Conservation (phyloP, 345 rosid genomes). For the Syzygium aromaticum region DNA sequence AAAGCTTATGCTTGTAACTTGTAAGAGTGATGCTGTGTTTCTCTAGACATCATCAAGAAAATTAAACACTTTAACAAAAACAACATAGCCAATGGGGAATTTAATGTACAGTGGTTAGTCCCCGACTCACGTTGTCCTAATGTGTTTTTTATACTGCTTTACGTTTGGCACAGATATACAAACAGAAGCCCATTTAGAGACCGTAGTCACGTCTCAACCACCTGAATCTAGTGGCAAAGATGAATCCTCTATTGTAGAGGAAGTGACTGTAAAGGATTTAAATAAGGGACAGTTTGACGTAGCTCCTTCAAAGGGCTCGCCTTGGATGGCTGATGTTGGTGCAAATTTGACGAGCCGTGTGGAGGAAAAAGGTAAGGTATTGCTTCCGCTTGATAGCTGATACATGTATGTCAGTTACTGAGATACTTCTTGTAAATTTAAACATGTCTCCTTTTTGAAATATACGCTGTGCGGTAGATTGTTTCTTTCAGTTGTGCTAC, state of each 20-base stretch:
- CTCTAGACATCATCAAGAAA: neutral
- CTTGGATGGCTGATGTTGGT: neutral
- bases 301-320: neutral
- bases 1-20: neutral
- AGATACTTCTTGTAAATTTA: neutral
- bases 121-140: neutral
- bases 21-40: neutral
- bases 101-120: neutral
- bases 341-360: neutral
- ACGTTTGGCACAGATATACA: slow-evolving; percentile 5
- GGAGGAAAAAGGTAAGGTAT: slow-evolving; percentile 10
- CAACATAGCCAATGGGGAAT: neutral
- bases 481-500: neutral
- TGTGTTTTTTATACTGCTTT: neutral
- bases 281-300: neutral
- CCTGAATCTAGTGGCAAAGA: slow-evolving; percentile 6
- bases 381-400: neutral
- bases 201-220: neutral
- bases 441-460: neutral
- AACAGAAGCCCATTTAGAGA: neutral
- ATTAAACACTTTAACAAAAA: neutral
- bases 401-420: neutral
- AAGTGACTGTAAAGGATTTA: slow-evolving; percentile 1
- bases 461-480: neutral
- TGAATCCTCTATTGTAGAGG: neutral